Conservation (phyloP, 2,329 filamentous ascomycete species). For the Talaromyces sp. region DNA sequence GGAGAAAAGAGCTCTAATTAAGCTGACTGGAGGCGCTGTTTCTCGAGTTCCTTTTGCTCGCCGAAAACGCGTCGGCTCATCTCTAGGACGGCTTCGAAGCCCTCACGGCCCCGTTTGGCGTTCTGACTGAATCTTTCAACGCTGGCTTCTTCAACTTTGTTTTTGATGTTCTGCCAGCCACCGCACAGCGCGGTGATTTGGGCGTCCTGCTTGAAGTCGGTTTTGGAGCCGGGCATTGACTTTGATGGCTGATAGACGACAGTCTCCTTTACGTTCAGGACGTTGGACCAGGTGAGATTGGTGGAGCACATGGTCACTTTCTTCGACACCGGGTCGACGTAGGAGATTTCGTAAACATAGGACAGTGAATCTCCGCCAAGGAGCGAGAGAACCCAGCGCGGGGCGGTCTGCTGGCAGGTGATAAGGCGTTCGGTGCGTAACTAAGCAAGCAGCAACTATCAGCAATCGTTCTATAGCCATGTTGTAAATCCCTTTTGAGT, state of each 20-base stretch:
- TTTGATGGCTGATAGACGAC: conserved; percentile 70
- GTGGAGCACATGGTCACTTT: conserved; percentile 95
- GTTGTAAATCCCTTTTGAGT: conserved; percentile 1
- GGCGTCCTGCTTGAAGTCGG: conserved; percentile 81
- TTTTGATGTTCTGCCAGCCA: conserved; percentile 95
- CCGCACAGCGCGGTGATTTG: conserved; percentile 91
- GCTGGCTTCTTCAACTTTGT: conserved; percentile 87
- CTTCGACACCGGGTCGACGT: conserved; percentile 76
- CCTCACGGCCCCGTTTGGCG: conserved; percentile 80
- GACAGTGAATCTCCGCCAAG: conserved; percentile 75
- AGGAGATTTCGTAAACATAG: conserved; percentile 91
- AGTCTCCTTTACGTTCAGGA: conserved; percentile 88
- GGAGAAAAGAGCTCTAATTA: neutral
- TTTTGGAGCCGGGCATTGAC: conserved; percentile 49
- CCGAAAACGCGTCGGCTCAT: conserved; percentile 90
- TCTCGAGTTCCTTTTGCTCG: conserved; percentile 68
- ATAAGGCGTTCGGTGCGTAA: conserved; percentile 65
- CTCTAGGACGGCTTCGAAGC: conserved; percentile 88
- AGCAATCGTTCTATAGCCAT: neutral
- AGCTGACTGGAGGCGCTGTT: conserved; percentile 35
- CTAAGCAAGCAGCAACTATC: conserved; percentile 29
- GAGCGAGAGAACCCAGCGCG: conserved; percentile 60
- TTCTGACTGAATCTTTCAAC: conserved; percentile 89
- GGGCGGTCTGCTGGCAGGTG: conserved; percentile 44
- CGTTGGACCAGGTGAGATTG: conserved; percentile 88